Evolutionary conservation across 768 basidiomycete genomes (phyloP).

Genomic region (Hirschioporus abietinus): DNA sequence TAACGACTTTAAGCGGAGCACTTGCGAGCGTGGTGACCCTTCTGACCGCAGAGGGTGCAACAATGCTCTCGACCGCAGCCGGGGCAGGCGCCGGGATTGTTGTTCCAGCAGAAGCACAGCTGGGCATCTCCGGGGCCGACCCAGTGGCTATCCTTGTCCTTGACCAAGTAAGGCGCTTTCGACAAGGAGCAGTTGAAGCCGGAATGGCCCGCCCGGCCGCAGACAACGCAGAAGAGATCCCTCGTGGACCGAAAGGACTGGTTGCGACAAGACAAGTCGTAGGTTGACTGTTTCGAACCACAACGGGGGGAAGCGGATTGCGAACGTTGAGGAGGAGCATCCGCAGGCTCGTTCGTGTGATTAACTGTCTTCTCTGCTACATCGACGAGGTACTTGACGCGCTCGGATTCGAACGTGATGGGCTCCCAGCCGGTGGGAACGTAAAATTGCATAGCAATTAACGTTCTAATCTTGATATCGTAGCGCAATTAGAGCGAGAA

Average conservation of each 20-base stretch:
- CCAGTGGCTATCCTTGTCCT: background rate
- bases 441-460: background rate
- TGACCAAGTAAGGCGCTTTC: background rate
- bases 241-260: background rate
- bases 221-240: background rate
- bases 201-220: background rate
- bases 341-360: too few species aligned
- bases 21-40: background rate
- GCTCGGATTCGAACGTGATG: background rate
- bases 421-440: background rate
- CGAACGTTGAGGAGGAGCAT: too few species aligned
- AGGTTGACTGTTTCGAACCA: too few species aligned
- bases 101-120: background rate
- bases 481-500: background rate
- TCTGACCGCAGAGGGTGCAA: background rate
- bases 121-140: background rate
- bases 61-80: background rate
- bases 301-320: too few species aligned
- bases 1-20: background rate
- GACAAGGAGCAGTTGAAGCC: background rate
- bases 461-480: background rate
- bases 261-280: background rate
- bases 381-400: too few species aligned
- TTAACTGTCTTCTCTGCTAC: too few species aligned
- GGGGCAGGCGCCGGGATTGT: background rate